Evolutionary conservation across 2,329 filamentous ascomycete genomes (phyloP).

Genomic region (Aureobasidium sp.): DNA sequence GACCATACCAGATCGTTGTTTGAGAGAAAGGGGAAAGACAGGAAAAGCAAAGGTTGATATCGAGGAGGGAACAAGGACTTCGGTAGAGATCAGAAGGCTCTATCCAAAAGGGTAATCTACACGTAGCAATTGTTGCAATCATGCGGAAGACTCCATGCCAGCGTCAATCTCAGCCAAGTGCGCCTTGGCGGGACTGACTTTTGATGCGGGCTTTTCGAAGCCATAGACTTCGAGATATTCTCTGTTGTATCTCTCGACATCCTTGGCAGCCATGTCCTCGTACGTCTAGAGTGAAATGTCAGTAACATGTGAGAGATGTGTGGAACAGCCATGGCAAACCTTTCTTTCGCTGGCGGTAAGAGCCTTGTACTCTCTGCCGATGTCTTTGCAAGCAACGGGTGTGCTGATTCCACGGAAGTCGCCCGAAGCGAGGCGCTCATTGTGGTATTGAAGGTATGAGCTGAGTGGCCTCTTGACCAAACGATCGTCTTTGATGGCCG

Average conservation of each 20-base stretch:
- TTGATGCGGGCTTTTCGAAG: not conserved
- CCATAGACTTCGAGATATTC: slow-evolving; percentile 3
- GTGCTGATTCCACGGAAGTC: slow-evolving; percentile 45
- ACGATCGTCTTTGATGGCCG: slow-evolving; percentile 45
- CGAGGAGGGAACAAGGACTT: not conserved
- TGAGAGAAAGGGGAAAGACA: not conserved
- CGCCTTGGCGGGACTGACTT: not conserved
- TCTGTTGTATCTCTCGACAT: not conserved
- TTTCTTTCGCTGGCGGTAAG: slow-evolving; percentile 42
- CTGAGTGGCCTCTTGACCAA: slow-evolving; percentile 37
- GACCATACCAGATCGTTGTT: not conserved
- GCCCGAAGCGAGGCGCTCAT: slow-evolving; percentile 39
- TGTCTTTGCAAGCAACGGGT: slow-evolving; percentile 35
- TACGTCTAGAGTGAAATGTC: slow-evolving; percentile 1
- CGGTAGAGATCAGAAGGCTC: not conserved
- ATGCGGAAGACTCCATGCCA: not conserved
- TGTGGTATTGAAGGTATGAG: slow-evolving; percentile 39
- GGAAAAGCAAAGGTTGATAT: not conserved
- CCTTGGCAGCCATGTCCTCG: not conserved
- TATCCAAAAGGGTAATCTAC: not conserved
- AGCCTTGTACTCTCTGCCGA: slow-evolving; percentile 43
- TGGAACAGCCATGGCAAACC: slow-evolving; percentile 28
- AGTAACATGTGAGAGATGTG: not conserved
- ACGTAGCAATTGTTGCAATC: not conserved
- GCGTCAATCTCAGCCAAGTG: not conserved